phyloP scores from a whole-genome alignment of 225 moss, liverwort and hornwort species.

The Physcomitrium patens region DNA sequence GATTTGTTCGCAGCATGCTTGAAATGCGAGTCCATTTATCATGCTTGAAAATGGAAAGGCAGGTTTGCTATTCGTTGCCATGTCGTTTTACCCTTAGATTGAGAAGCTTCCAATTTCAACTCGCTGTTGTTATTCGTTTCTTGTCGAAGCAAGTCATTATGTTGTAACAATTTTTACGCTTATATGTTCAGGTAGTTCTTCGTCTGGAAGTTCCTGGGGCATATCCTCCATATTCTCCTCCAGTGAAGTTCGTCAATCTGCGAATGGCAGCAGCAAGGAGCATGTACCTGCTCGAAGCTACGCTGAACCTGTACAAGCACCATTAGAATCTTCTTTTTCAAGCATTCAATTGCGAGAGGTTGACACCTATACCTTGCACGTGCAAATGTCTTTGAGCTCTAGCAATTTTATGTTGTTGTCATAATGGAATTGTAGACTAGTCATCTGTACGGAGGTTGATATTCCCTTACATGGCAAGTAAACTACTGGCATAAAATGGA shows the following conservation, averaged over 20 bases:
- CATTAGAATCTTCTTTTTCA: conserved; percentile 82
- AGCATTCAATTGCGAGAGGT: conserved; percentile 97
- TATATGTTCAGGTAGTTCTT: conserved; percentile 62
- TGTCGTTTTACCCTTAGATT: conserved; percentile 4
- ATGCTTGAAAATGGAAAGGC: conserved; percentile 6
- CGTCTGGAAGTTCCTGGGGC: conserved; percentile 83
- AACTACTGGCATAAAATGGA: not conserved
- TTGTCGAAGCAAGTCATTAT: not conserved
- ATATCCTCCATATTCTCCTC: conserved; percentile 97
- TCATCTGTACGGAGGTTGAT: not conserved
- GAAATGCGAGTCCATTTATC: not conserved
- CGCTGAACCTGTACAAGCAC: conserved; percentile 81
- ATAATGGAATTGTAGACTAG: not conserved
- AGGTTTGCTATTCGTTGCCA: conserved; percentile 12
- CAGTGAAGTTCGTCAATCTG: conserved; percentile 67
- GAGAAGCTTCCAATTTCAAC: conserved; percentile 1
- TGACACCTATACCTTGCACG: conserved; percentile 4
- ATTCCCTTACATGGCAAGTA: conserved; percentile 7
- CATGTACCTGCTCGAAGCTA: conserved; percentile 78
- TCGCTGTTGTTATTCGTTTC: conserved; percentile 1
- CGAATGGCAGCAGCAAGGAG: conserved; percentile 81
- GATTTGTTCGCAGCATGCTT: not conserved
- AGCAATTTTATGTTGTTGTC: not conserved
- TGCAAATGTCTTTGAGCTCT: conserved; percentile 14
- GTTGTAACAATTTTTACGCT: not conserved